Conservation (phyloP, 257 asterid genomes). For the Misopates orontium region DNA sequence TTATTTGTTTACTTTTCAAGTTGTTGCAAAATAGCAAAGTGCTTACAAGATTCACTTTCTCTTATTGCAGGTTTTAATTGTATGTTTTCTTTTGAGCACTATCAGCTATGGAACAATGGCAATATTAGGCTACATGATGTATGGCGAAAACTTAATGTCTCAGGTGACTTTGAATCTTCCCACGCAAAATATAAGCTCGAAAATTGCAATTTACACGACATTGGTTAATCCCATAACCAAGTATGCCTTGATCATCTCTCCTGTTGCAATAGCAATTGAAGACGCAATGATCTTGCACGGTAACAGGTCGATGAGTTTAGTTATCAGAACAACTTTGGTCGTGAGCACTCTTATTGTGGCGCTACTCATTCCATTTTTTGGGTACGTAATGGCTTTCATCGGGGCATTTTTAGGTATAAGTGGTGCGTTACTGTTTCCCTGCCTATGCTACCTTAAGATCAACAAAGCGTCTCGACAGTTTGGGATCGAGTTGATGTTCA, state of each 20-base stretch:
- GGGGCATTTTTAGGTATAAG: conserved; percentile 45
- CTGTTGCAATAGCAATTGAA: conserved; percentile 30
- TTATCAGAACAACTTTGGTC: conserved; percentile 24
- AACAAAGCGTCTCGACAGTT: conserved; percentile 22
- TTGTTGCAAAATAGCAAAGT: too few relatives aligned
- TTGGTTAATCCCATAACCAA: conserved; percentile 47
- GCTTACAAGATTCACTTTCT: too few relatives aligned
- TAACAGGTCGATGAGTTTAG: background rate
- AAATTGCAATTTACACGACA: conserved; percentile 51
- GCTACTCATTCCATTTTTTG: conserved; percentile 32
- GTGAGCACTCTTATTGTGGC: conserved; percentile 20
- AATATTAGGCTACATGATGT: conserved; percentile 52
- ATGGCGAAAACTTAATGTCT: conserved; percentile 39
- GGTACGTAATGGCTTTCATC: conserved; percentile 50
- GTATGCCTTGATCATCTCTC: conserved; percentile 38
- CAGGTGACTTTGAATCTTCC: conserved; percentile 59
- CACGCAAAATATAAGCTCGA: conserved; percentile 28
- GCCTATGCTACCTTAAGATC: conserved; percentile 53
- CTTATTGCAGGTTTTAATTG: conserved; percentile 41
- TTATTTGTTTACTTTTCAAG: too few relatives aligned
- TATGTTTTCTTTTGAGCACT: conserved; percentile 44
- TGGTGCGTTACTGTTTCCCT: conserved; percentile 46
- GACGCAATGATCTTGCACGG: background rate
- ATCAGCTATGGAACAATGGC: conserved; percentile 52
- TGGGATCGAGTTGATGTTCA: conserved; percentile 33